Evolutionary conservation across 106 monocot genomes (phyloP).

Genomic region (Phalaenopsis aphrodite): DNA sequence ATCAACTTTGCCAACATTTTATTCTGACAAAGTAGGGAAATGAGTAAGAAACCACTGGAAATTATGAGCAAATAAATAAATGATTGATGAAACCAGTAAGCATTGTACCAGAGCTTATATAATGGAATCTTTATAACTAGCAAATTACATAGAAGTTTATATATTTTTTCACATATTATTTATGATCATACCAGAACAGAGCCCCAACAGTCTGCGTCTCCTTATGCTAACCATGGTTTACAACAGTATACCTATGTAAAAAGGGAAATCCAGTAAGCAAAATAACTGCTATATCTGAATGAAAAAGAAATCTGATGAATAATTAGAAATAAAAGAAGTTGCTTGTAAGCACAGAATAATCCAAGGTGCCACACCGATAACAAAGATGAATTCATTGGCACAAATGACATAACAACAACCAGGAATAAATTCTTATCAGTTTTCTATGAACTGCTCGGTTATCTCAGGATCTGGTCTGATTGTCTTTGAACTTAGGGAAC

Average conservation of each 20-base stretch:
- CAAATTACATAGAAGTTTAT: not conserved
- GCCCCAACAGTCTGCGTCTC: conserved; percentile 7
- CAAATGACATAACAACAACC: too few species aligned
- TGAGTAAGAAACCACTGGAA: not conserved
- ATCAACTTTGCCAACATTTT: not conserved
- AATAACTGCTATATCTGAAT: not conserved
- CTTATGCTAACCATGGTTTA: conserved; percentile 9
- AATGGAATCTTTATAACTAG: not conserved
- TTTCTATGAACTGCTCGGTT: too few species aligned
- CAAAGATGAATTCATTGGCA: too few species aligned
- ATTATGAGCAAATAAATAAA: not conserved
- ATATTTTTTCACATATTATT: not conserved
- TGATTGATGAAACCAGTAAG: not conserved
- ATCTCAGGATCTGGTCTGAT: too few species aligned
- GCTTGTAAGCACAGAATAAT: too few species aligned
- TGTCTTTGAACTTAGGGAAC: too few species aligned
- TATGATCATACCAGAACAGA: conserved; percentile 7
- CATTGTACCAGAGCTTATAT: not conserved
- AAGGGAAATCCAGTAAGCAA: not conserved
- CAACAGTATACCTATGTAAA: not conserved
- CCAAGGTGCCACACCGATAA: too few species aligned
- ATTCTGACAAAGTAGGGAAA: not conserved
- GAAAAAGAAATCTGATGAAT: too few species aligned
- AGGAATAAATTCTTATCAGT: too few species aligned
- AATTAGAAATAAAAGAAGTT: too few species aligned